phyloP scores from a whole-genome alignment of 2,329 filamentous ascomycete genomes.

The Colletotrichum ledebouriae region DNA sequence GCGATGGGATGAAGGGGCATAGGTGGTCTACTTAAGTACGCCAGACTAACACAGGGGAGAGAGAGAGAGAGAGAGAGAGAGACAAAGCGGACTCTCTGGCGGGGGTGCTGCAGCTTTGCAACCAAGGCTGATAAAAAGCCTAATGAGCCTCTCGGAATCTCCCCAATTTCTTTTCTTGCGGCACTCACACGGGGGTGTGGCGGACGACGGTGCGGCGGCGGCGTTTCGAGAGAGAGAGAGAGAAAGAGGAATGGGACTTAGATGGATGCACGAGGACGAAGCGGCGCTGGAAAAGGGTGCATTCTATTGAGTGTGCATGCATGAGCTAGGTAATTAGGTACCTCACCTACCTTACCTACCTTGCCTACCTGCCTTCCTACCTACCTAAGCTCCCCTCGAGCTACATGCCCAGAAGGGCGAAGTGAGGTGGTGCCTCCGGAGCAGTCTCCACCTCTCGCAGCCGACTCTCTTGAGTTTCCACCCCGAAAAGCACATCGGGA shows the following conservation, averaged over 20 bases:
- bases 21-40: not conserved
- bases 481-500: not conserved
- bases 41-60: not conserved
- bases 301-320: too few relatives aligned
- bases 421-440: too few relatives aligned
- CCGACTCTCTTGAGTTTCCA: not conserved
- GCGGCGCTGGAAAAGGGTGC: too few relatives aligned
- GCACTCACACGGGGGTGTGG: not conserved
- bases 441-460: not conserved
- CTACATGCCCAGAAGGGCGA: not conserved
- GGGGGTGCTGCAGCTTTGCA: conserved; percentile 5
- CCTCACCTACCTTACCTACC: too few relatives aligned
- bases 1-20: not conserved
- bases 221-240: too few relatives aligned
- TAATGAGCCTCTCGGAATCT: conserved; percentile 8
- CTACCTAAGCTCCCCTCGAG: conserved; percentile 1
- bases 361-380: not conserved
- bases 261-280: too few relatives aligned
- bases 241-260: too few relatives aligned
- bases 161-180: conserved; percentile 3
- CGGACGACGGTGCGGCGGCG: not conserved
- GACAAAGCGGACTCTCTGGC: conserved; percentile 1
- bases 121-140: not conserved
- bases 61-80: not conserved
- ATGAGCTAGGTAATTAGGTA: too few relatives aligned